A percentile compares a stretch with the other conserved stretches of the same genome.
Evolutionary conservation across 2,329 filamentous ascomycete genomes (phyloP).

Genomic region (Claviceps sp.): DNA sequence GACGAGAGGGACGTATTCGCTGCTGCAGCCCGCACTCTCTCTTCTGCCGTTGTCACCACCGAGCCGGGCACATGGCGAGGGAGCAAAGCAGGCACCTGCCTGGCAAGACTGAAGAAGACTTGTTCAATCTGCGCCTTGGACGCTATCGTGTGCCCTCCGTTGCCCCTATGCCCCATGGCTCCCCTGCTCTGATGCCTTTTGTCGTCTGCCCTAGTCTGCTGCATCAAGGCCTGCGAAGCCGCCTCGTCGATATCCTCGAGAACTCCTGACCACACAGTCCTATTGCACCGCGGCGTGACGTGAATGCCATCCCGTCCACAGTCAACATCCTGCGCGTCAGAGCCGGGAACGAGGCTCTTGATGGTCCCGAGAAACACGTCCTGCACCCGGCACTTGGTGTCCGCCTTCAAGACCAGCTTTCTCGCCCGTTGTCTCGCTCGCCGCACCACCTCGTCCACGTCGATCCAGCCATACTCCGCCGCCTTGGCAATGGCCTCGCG

Average conservation of each 20-base stretch:
- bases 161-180: too few relatives aligned
- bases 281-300: conserved; percentile 2
- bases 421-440: neutral
- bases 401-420: neutral
- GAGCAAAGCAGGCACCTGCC: conserved; percentile 2
- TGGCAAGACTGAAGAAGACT: neutral
- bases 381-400: neutral
- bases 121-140: neutral
- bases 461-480: conserved; percentile 7
- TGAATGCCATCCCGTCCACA: neutral
- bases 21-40: neutral
- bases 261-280: conserved; percentile 3
- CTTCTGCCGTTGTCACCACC: conserved; percentile 1
- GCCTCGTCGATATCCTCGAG: neutral
- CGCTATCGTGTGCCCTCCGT: neutral
- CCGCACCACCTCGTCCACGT: conserved; percentile 2
- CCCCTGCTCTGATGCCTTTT: too few relatives aligned
- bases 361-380: neutral
- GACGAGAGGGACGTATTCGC: neutral
- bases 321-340: neutral
- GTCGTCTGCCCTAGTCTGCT: neutral
- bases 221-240: neutral
- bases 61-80: conserved; percentile 2
- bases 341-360: neutral
- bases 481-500: conserved; percentile 5